Percentiles rank a stretch among this genome's conserved stretches.
Evolutionary conservation across 148 eudicot species (phyloP).

Genomic region (Persicaria maculosa): DNA sequence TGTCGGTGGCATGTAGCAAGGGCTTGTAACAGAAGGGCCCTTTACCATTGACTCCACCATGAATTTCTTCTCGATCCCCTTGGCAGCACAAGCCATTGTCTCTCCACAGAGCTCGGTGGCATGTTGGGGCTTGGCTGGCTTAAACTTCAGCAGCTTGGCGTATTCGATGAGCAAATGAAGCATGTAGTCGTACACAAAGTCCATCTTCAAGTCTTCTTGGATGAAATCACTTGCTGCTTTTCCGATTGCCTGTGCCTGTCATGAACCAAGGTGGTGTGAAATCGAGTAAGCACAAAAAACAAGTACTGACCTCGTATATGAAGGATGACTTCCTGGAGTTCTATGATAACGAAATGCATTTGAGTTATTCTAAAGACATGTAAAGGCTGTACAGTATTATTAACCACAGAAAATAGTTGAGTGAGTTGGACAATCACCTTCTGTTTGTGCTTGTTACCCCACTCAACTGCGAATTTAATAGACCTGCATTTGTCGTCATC

Average conservation of each 20-base stretch:
- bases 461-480: conserved; percentile 70
- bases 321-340: too few relatives aligned
- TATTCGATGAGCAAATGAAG: conserved; percentile 67
- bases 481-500: conserved; percentile 62
- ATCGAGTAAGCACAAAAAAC: background rate
- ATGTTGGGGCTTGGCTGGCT: conserved; percentile 42
- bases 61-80: conserved; percentile 42
- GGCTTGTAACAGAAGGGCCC: conserved; percentile 34
- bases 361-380: background rate
- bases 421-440: conserved; percentile 37
- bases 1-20: conserved; percentile 72
- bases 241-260: conserved; percentile 69
- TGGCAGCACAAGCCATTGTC: conserved; percentile 49
- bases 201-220: conserved; percentile 57
- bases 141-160: conserved; percentile 58
- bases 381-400: conserved; percentile 4
- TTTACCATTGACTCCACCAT: conserved; percentile 56
- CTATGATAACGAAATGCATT: background rate
- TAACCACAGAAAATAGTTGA: background rate
- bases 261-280: background rate
- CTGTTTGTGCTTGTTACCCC: conserved; percentile 59
- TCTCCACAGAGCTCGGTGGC: conserved; percentile 79
- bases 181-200: conserved; percentile 81
- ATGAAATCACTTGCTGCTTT: conserved; percentile 49
- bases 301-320: too few relatives aligned